phyloP scores from a whole-genome alignment of 192 early-diverging fungal species.

The Coemansia sp. region DNA sequence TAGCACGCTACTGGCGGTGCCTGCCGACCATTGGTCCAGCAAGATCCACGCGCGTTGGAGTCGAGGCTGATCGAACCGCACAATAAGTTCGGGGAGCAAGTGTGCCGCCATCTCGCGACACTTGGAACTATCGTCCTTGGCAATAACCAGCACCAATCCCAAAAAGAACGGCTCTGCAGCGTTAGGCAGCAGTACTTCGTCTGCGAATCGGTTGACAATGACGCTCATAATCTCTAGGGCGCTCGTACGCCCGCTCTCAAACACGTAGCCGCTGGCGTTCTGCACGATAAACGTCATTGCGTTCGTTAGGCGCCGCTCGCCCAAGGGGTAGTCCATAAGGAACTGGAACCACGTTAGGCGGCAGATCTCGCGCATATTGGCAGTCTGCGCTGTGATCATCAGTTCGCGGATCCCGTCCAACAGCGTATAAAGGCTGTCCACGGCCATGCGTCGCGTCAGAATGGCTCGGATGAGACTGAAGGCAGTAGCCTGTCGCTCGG shows the following conservation, averaged over 20 bases:
- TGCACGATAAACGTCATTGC: conserved; percentile 88
- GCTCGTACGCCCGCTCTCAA: conserved; percentile 90
- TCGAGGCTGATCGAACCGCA: conserved; percentile 62
- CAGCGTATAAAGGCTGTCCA: conserved; percentile 91
- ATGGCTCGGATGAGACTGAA: conserved; percentile 90
- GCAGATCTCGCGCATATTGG: conserved; percentile 79
- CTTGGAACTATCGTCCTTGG: conserved; percentile 91
- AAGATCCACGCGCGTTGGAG: conserved; percentile 67
- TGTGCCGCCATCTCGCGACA: conserved; percentile 87
- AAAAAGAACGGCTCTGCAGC: conserved; percentile 85
- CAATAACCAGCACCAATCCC: conserved; percentile 77
- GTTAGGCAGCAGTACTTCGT: conserved; percentile 70
- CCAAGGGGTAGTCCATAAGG: conserved; percentile 95
- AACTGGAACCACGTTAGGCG: conserved; percentile 85
- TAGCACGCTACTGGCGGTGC: conserved; percentile 13
- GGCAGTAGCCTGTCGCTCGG: conserved; percentile 77
- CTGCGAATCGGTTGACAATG: conserved; percentile 77
- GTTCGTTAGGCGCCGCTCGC: conserved; percentile 73
- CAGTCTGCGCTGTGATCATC: conserved; percentile 85
- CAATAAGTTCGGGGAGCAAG: conserved; percentile 70
- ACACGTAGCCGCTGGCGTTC: conserved; percentile 83
- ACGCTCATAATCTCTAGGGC: conserved; percentile 85
- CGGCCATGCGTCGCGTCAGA: conserved; percentile 79
- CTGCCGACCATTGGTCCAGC: conserved; percentile 77
- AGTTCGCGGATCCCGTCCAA: conserved; percentile 79